Base-by-base conservation (phyloP, 2,329 filamentous ascomycete genomes). In the Arthroderma sp. region DNA sequence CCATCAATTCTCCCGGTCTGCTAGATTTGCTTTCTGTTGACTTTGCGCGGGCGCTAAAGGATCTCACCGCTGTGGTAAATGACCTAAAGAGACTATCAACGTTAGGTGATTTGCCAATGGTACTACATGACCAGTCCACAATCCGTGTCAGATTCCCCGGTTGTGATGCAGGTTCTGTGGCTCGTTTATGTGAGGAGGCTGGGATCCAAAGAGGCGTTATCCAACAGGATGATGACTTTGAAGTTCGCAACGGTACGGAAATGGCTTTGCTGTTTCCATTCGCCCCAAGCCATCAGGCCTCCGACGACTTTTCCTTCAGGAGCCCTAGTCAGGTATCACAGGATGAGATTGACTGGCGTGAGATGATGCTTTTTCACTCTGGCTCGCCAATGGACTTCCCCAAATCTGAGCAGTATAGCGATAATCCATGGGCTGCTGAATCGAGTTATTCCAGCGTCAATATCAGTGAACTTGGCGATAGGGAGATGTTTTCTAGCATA, bases 101-200 rank as follows among this genome's bases (percentile, higher is more conserved):
- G 0, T 63, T 96, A 1, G 91, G 91, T 1, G 87, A 95, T 57
- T 67, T 98, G 15, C 87, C 89, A 0, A 77, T 96, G 31, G 72
- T 77, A 0, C 73, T 94, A 43, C 77, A 85, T 44, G 73, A 75
- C 33, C 69, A 74, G 31, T 77, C 77, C 1, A 74, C 77, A 0
- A 67, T 95, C 3, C 79, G 87, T 31, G 79, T 96, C 1, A 81
- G 87, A 29, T 96, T 98, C 57, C 87, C 88, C 0, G 91, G 91
- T 3, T 88, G 91, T 49, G 89, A 96, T 56, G 79, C 79, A 0
- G 77, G 81, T 10, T 85, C 84, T 0, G 83, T 94, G 0, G 85
- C 94, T 58, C 71, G 73, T 3, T 73, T 98, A 1, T 95, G 88
- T 60, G 78, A 85, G 39, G 91, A 98, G 59, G 73, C 94, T 7